Percentiles rank a stretch among this genome's conserved stretches.
Conservation (phyloP, 768 basidiomycete genomes). For the Tricholoma hemisulphureum region DNA sequence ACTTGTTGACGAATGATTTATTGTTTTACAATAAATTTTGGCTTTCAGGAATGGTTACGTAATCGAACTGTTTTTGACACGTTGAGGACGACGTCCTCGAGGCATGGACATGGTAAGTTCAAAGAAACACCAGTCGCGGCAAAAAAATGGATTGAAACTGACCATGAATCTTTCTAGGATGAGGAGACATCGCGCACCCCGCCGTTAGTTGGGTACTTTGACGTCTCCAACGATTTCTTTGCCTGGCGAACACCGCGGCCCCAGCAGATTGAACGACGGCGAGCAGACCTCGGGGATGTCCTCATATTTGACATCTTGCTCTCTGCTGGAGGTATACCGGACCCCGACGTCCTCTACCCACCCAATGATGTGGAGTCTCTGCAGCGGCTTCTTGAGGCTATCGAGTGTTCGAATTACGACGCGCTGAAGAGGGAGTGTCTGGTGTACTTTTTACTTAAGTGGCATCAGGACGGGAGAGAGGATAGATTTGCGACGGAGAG, state of each 20-base stretch:
- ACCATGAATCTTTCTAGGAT: slow-evolving; percentile 12
- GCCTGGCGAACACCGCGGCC: slow-evolving; percentile 56
- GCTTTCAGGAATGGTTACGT: not conserved
- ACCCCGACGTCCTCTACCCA: slow-evolving; percentile 65
- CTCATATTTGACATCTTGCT: slow-evolving; percentile 78
- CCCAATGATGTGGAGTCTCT: slow-evolving; percentile 57
- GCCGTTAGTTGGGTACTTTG: slow-evolving; percentile 44
- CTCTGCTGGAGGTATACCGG: slow-evolving; percentile 56
- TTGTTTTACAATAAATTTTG: no score
- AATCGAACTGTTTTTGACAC: not conserved
- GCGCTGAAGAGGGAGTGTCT: slow-evolving; percentile 77
- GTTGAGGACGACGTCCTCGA: not conserved
- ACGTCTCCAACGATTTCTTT: slow-evolving; percentile 49
- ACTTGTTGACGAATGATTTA: not conserved
- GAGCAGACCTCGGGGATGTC: slow-evolving; percentile 57
- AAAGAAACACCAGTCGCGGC: not conserved
- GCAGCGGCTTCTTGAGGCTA: slow-evolving; percentile 56
- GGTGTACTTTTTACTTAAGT: slow-evolving; percentile 78
- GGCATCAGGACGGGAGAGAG: slow-evolving; percentile 67
- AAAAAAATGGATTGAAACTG: not conserved
- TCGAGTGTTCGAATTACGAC: slow-evolving; percentile 65
- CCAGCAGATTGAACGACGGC: slow-evolving; percentile 60
- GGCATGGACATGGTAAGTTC: not conserved
- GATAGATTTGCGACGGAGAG: slow-evolving; percentile 47
- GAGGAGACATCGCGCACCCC: slow-evolving; percentile 12